Evolutionary conservation across 169 alveolate genomes (phyloP).

Genomic region (Plasmodium coatneyi): DNA sequence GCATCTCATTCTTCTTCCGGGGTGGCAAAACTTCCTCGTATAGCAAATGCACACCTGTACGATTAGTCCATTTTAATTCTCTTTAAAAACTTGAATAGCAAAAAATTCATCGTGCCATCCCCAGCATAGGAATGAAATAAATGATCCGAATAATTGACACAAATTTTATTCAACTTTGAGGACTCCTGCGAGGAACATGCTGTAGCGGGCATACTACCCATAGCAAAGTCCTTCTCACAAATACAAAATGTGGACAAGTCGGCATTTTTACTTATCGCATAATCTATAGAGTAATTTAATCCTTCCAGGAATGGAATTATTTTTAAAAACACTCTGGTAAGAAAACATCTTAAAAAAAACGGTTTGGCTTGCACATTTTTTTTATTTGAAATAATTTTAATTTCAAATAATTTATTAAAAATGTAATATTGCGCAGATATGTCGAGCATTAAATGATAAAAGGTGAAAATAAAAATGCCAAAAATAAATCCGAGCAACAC

Average conservation of each 20-base stretch:
- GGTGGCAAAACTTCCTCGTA: not conserved
- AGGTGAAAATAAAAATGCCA: conserved; percentile 51
- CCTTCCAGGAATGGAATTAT: conserved; percentile 62
- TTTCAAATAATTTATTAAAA: conserved; percentile 26
- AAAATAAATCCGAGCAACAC: conserved; percentile 36
- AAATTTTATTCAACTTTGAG: not conserved
- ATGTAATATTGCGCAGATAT: conserved; percentile 43
- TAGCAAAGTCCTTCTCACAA: conserved; percentile 3
- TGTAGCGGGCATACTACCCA: not conserved
- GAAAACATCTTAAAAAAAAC: conserved; percentile 50
- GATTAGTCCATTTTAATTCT: not conserved
- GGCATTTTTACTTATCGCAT: conserved; percentile 48
- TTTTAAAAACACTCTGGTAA: conserved; percentile 25
- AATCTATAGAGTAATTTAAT: conserved; percentile 54
- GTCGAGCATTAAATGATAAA: conserved; percentile 61
- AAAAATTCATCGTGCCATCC: conserved; percentile 57
- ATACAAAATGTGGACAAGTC: conserved; percentile 37
- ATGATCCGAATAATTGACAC: conserved; percentile 33
- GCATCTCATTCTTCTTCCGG: not conserved
- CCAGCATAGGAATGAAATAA: conserved; percentile 67
- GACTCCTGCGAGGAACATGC: conserved; percentile 13
- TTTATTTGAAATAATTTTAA: conserved; percentile 67
- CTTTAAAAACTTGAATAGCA: conserved; percentile 28
- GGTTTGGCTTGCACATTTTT: conserved; percentile 60
- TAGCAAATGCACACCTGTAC: not conserved